These are phyloP conservation scores for Microstegium vimineum DNA, from an alignment of 176 grass and related monocot genomes.

Conservation along the genomic window DNA sequence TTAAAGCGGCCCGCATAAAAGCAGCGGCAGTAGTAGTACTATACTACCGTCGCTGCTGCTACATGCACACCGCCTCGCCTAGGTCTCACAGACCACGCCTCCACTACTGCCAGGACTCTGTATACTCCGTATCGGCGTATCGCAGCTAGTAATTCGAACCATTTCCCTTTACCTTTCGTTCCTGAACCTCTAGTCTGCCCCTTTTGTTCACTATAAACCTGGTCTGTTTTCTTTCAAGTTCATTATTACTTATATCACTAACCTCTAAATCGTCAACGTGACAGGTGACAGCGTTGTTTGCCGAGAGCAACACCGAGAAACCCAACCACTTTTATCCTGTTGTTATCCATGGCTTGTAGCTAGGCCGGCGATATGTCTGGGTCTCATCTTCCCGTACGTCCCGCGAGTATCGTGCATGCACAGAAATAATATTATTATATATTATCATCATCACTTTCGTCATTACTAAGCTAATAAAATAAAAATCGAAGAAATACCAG, in stretches of 20 bases:
- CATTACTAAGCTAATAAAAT: not conserved
- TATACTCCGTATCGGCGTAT: no score
- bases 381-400: not conserved
- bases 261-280: not conserved
- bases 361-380: not conserved
- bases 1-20: slow-evolving; percentile 42
- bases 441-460: not conserved
- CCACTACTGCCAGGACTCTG: not conserved
- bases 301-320: not conserved
- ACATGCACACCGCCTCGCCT: slow-evolving; percentile 28
- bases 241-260: not conserved
- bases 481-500: not conserved
- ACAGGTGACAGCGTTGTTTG: not conserved
- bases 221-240: not conserved
- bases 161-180: no score
- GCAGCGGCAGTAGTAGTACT: slow-evolving; percentile 8
- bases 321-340: not conserved
- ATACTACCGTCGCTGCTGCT: slow-evolving; percentile 9
- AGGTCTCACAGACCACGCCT: slow-evolving; percentile 12
- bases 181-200: no score
- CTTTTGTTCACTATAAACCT: not conserved
- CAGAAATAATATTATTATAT: not conserved
- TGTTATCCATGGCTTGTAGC: not conserved
- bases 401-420: not conserved
- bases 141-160: no score